Conservation (phyloP, 371 early-diverging fungal genomes). For the Mortierella sp. region DNA sequence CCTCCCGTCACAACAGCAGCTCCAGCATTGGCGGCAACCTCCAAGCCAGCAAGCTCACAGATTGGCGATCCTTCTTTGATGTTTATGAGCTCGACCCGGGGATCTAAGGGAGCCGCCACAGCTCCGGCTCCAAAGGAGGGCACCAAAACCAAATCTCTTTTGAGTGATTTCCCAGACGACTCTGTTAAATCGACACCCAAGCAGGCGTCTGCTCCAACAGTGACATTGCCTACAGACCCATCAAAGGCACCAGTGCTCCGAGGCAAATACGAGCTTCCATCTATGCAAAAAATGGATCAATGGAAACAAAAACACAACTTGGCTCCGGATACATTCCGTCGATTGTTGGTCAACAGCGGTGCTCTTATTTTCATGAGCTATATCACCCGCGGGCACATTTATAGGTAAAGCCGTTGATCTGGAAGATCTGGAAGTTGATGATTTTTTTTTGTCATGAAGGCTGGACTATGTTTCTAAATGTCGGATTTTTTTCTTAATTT, state of each 20-base stretch:
- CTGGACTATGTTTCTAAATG: too few relatives aligned
- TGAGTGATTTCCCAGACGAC: constrained; percentile 27
- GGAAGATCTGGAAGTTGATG: too few relatives aligned
- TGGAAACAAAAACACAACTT: constrained; percentile 41
- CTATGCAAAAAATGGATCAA: constrained; percentile 41
- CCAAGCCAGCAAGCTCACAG: too few relatives aligned
- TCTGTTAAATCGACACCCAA: background rate
- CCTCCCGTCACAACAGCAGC: constrained; percentile 4
- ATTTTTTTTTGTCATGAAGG: too few relatives aligned
- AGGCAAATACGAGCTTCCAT: constrained; percentile 44
- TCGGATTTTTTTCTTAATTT: background rate
- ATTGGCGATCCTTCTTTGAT: constrained; percentile 27
- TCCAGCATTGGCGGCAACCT: constrained; percentile 1
- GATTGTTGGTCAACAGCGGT: constrained; percentile 27
- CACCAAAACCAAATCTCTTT: constrained; percentile 21
- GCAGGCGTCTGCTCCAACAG: constrained; percentile 1
- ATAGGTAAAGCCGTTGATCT: constrained; percentile 18
- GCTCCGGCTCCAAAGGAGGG: constrained; percentile 8
- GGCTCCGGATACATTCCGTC: constrained; percentile 38
- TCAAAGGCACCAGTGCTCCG: constrained; percentile 33
- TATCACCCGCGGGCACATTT: constrained; percentile 22
- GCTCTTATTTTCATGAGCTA: constrained; percentile 15
- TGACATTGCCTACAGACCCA: constrained; percentile 34
- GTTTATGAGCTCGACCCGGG: constrained; percentile 36
- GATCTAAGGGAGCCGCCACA: constrained; percentile 1